These are phyloP conservation scores for Pythium aristosporum DNA, from an alignment of 352 stramenopile genomes.

Conservation along the genomic window DNA sequence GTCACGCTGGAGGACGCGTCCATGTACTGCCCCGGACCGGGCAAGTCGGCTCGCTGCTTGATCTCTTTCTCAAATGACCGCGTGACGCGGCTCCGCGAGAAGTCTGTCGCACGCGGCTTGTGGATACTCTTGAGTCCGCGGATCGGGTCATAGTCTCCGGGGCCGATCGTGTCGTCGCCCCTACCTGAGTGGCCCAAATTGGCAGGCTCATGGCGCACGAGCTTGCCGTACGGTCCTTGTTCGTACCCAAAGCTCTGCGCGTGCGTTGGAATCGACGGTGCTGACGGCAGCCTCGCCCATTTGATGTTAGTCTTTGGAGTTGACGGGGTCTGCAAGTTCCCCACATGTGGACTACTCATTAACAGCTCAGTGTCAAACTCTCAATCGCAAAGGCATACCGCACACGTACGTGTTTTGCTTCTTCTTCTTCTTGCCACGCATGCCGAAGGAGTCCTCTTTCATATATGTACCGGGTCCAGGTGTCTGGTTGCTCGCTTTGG, in stretches of 20 bases:
- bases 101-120: constrained; percentile 63
- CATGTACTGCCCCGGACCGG: constrained; percentile 66
- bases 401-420: constrained; percentile 30
- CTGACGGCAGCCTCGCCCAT: constrained; percentile 66
- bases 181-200: constrained; percentile 53
- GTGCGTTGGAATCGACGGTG: constrained; percentile 68
- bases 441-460: constrained; percentile 48
- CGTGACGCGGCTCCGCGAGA: constrained; percentile 62
- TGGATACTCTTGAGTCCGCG: constrained; percentile 63
- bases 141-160: constrained; percentile 74
- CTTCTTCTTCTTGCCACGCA: constrained; percentile 48
- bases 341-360: constrained; percentile 12
- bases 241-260: constrained; percentile 83
- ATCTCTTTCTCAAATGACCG: constrained; percentile 67
- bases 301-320: constrained; percentile 45
- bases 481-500: constrained; percentile 31
- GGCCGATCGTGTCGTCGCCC: constrained; percentile 58
- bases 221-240: constrained; percentile 65
- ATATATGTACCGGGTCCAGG: constrained; percentile 62
- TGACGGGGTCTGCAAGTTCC: constrained; percentile 31
- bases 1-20: constrained; percentile 24
- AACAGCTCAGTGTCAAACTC: background rate
- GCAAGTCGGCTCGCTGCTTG: constrained; percentile 47
- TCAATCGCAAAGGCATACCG: background rate
- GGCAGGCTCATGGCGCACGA: constrained; percentile 64